phyloP scores from a whole-genome alignment of 2,329 filamentous ascomycete species.

The Alternaria sp. region DNA sequence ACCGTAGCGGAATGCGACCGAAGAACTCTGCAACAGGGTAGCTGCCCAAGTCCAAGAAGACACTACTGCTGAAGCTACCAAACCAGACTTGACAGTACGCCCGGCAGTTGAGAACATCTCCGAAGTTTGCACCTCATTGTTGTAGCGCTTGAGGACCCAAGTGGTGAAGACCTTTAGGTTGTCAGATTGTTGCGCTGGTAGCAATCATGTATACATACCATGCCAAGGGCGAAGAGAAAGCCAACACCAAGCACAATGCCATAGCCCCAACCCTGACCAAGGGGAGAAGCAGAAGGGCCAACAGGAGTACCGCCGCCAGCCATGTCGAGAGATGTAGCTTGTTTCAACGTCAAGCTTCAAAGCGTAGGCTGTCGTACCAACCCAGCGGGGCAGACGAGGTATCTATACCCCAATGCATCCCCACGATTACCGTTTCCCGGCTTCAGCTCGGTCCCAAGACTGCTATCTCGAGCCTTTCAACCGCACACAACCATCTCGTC shows the following conservation, averaged over 20 bases:
- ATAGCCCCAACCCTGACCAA: slow-evolving; percentile 42
- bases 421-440: neutral
- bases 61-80: slow-evolving; percentile 39
- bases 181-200: neutral
- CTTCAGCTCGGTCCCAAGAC: neutral
- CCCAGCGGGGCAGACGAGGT: slow-evolving; percentile 10
- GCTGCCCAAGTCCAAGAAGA: slow-evolving; percentile 42
- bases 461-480: slow-evolving; percentile 21
- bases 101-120: slow-evolving; percentile 42
- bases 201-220: slow-evolving; percentile 17
- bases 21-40: slow-evolving; percentile 38
- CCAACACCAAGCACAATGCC: slow-evolving; percentile 42
- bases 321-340: slow-evolving; percentile 19
- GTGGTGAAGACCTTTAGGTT: slow-evolving; percentile 31
- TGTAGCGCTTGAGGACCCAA: slow-evolving; percentile 39
- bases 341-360: slow-evolving; percentile 6
- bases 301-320: slow-evolving; percentile 35
- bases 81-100: slow-evolving; percentile 40
- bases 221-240: slow-evolving; percentile 38
- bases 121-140: slow-evolving; percentile 39
- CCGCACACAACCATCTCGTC: slow-evolving; percentile 1
- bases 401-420: slow-evolving; percentile 24
- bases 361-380: neutral
- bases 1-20: slow-evolving; percentile 44
- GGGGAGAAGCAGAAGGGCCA: slow-evolving; percentile 31